Evolutionary conservation across 1,139 yeast genomes (phyloP), one percentile per base, ranked within the genome.

Genomic region (Kodamaea arcana): DNA sequence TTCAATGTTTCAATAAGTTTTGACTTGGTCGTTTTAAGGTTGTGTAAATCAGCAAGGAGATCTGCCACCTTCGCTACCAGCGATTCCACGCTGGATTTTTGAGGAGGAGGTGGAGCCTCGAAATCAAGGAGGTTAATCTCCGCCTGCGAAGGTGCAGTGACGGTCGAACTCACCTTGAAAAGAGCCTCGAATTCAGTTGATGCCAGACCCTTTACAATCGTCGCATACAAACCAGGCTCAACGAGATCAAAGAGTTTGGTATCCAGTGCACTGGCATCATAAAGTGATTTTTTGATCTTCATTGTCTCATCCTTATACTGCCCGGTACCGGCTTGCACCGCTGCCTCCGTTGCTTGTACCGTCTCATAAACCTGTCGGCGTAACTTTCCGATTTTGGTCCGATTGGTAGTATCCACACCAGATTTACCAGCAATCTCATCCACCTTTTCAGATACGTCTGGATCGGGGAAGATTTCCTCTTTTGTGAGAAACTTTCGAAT

Each of bases 181-280:
- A 69, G 50, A 24, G 46, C 44, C 27, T 49, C 52, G 37, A 68
- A 65, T 30, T 65, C 64, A 0, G 36, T 16, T 0, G 71, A 63
- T 6, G 47, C 36, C 3, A 60, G 42, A 0, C 76, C 75, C 25
- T 58, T 51, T 1, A 60, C 58, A n/a, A 69, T 48, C 2, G 49
- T 50, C 4, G 40, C 41, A 35, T 62, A 64, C 17, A 68, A 51
- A 12, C 46, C 47, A 4, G 37, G 38, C 29, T 61, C 52, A 4
- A 69, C 54, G 14, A 67, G 44, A 1, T 54, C 58, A 40, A 70
- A 70, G 18, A 86, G 61, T 47, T 72, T 72, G 12, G 66, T 65
- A 54, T 88, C 97, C 0, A 90, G 74, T 22, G 64, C 65, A 0
- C 83, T 71, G 0, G 94, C 92, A 35, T 80, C 81, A 23, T 80